Percentiles rank a stretch among this genome's conserved stretches.
These are phyloP conservation scores for Pythium vanterpoolii DNA, from an alignment of 352 stramenopile species.

Conservation along the genomic window DNA sequence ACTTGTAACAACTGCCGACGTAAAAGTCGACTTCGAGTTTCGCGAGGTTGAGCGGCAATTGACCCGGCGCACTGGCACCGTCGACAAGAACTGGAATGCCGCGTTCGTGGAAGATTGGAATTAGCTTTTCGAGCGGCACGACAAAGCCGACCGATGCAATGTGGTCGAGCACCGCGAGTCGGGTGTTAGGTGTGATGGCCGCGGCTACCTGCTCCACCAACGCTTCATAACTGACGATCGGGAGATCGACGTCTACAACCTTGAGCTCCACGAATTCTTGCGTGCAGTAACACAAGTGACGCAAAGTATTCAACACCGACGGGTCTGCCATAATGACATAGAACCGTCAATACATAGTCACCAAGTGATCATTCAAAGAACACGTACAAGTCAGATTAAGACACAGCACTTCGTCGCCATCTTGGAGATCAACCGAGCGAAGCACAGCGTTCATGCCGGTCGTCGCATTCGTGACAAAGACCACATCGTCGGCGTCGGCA, in stretches of 20 bases:
- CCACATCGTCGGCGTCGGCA: constrained; percentile 70
- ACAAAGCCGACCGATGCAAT: constrained; percentile 81
- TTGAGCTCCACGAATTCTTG: constrained; percentile 89
- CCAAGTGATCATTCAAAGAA: not conserved
- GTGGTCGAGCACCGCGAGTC: constrained; percentile 79
- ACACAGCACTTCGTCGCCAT: constrained; percentile 85
- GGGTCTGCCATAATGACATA: constrained; percentile 42
- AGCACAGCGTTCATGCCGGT: constrained; percentile 84
- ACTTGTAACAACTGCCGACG: constrained; percentile 82
- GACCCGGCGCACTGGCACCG: constrained; percentile 68
- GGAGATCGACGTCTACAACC: constrained; percentile 75
- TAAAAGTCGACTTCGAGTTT: constrained; percentile 78
- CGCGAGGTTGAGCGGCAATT: constrained; percentile 68
- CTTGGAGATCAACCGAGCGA: constrained; percentile 81
- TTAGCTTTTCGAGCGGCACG: constrained; percentile 77
- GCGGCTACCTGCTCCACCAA: constrained; percentile 66
- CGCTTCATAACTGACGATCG: constrained; percentile 62
- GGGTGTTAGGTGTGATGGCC: constrained; percentile 81
- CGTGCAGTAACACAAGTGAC: constrained; percentile 82
- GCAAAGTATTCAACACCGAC: constrained; percentile 78
- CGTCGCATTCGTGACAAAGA: constrained; percentile 86
- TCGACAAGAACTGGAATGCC: constrained; percentile 81
- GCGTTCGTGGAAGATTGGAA: constrained; percentile 71
- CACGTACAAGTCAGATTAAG: constrained; percentile 83
- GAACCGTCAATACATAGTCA: not conserved